phyloP scores from a whole-genome alignment of 2,329 filamentous ascomycete genomes.

The Ilyonectria sp. region DNA sequence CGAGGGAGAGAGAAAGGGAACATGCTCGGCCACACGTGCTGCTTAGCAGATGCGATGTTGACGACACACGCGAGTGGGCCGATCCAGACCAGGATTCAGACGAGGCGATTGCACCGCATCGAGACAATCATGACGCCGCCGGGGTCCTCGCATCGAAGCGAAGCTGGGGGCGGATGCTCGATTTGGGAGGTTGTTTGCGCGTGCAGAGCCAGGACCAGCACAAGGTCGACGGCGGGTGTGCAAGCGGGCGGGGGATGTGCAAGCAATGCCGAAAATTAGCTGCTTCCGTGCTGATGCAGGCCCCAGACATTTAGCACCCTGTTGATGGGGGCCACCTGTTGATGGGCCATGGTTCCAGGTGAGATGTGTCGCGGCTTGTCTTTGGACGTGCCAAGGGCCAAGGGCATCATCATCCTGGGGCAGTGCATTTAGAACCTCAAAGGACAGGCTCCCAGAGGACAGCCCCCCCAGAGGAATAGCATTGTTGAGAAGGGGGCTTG shows the following conservation, averaged over 20 bases:
- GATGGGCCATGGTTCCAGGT: too few relatives aligned
- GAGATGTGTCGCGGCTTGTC: too few relatives aligned
- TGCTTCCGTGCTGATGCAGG: slow-evolving; percentile 17
- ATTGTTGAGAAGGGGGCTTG: neutral
- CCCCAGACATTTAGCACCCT: neutral
- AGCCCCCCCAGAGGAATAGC: too few relatives aligned
- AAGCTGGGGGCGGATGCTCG: neutral
- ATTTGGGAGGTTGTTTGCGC: slow-evolving; percentile 9
- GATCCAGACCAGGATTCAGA: neutral
- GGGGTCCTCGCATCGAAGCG: neutral
- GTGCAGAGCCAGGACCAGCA: neutral
- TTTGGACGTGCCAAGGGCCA: neutral
- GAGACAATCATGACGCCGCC: slow-evolving; percentile 1
- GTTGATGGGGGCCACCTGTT: too few relatives aligned
- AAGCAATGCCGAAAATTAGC: slow-evolving; percentile 9
- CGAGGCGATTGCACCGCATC: neutral
- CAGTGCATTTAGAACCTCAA: neutral
- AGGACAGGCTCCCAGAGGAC: neutral
- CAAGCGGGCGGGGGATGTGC: slow-evolving; percentile 11
- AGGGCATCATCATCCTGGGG: neutral
- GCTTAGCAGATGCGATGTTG: neutral
- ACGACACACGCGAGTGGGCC: slow-evolving; percentile 1
- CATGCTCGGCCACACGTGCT: neutral
- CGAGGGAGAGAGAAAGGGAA: neutral
- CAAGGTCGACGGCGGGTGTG: neutral